Evolutionary conservation across 2,329 filamentous ascomycete species (phyloP), one percentile per base, ranked within the genome.

Genomic region (Aspergillus sp.): DNA sequence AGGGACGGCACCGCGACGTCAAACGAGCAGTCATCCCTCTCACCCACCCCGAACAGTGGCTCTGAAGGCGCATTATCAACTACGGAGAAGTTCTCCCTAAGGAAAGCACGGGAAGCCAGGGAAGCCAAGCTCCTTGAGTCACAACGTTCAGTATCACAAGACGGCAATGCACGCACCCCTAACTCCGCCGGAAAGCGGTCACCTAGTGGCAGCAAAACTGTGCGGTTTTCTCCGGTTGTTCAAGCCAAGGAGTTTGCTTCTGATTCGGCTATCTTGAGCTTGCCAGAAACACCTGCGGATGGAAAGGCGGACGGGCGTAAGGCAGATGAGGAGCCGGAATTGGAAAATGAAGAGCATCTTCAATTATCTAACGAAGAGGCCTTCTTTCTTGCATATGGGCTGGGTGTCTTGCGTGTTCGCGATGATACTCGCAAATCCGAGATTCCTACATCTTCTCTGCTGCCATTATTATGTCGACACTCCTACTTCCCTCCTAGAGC

Each of bases 281-380:
- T 66, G 23, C 60, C 65, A 5, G 63, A 68, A 28, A 51, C 60
- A 7, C 50, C 49, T 28, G 30, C 64, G 21, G 58, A 59, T 15
- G 54, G n/a, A n/a, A 57, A 59, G 5, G 65, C 63, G 23, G 57
- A 59, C n/a, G 55, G n/a, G 13, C 55, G 59, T 6, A 65, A 69
- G n/a, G 49, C 61, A 21, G 57, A 64, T 7, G 69, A 70, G 28
- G 69, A 76, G 38, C 59, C 66, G 19, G 60, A 61, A 0, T 51
- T 79, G 15, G 62, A 80, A 58, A 79, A 87, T 79, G 76, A 90
- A 78, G 95, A 99, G 70, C 92, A 97, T 71, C 87, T 97, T n/a
- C 95, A 98, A 73, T 82, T 99, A 8, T 92, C 89, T 2, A 85
- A 89, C 0, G 92, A 97, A 74, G 95, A 99, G 76, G 89, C 92